Base-by-base conservation (phyloP, 306 rosid species). In the Casuarina equisetifolia region DNA sequence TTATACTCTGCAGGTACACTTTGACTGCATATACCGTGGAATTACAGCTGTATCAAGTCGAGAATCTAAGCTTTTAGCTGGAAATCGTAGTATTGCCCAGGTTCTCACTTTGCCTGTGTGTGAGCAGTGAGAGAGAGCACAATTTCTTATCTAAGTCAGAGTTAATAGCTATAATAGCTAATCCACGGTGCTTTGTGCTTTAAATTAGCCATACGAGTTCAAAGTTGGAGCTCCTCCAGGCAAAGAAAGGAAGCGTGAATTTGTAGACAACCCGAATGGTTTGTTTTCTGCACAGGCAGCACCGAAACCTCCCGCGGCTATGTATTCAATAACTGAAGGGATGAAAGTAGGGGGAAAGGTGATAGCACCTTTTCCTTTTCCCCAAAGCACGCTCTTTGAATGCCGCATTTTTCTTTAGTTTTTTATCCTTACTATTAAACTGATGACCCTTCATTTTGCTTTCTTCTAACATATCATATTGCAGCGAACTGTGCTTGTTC, bases 291-390 rank as follows among this genome's bases (percentile, higher is more conserved):
- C 97, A 74, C 98, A 95, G 87, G 98, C 98, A 54, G 86, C 97
- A 58, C 98, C 98, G 9, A 95, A 89, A 85, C 98, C 98, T 39
- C 98, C 97, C 1, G 83, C 86, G 9, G 97, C 98, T 38, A 78
- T 95, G 96, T 92, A 95, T 76, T 58, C 89, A 2, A 49, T 88
- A 19, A 88, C 93, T 0, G 87, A 95, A 82, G 98, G 98, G 78
- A 95, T 92, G 98, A 89, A 86, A 84, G 88, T 87, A 17, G 97
- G 98, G 51, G 97, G 98, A 74, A 95, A 92, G 95, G 97, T 90
- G 75, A 78, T 44, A 49, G 19, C 19, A 48, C 63, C 44, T 49
- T 67, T 68, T 70, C 57, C 16, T 53, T 74, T 51, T 36, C 10
- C 2, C 17, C 19, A 40, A 42, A 16, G 42, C 42, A 66, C 6